These are phyloP conservation scores for Lasiodiplodia gonubiensis DNA, from an alignment of 2,329 filamentous ascomycete species.

Conservation along the genomic window DNA sequence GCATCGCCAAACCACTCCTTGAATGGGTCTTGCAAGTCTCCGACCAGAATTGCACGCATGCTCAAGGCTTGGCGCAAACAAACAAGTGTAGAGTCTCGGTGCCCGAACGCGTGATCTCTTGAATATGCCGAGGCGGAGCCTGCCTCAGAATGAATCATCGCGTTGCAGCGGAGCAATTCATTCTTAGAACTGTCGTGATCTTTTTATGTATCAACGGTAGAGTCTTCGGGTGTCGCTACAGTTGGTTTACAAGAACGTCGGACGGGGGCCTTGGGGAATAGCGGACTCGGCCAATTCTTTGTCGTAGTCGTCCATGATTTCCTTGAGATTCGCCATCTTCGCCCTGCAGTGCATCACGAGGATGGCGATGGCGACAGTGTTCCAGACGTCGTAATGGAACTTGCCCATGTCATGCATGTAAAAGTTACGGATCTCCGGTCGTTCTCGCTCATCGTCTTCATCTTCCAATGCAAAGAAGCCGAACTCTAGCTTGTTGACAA, in stretches of 20 bases:
- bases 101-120: neutral
- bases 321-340: slow-evolving; percentile 53
- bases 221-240: neutral
- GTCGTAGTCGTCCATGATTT: slow-evolving; percentile 38
- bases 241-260: neutral
- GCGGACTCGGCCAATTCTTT: too few relatives aligned
- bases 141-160: neutral
- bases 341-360: slow-evolving; percentile 60
- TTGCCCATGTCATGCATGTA: slow-evolving; percentile 61
- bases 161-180: neutral
- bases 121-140: neutral
- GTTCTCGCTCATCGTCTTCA: slow-evolving; percentile 47
- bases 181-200: neutral
- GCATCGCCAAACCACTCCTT: neutral
- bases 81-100: neutral
- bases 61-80: neutral
- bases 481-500: slow-evolving; percentile 60
- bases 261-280: neutral
- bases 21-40: neutral
- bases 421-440: slow-evolving; percentile 48
- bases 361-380: slow-evolving; percentile 62
- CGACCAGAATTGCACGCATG: neutral
- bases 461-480: slow-evolving; percentile 58
- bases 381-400: slow-evolving; percentile 64
- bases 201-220: too few relatives aligned